phyloP scores from a whole-genome alignment of 2,329 filamentous ascomycete genomes.

The Ophiocordyceps camponoti-leonardi region DNA sequence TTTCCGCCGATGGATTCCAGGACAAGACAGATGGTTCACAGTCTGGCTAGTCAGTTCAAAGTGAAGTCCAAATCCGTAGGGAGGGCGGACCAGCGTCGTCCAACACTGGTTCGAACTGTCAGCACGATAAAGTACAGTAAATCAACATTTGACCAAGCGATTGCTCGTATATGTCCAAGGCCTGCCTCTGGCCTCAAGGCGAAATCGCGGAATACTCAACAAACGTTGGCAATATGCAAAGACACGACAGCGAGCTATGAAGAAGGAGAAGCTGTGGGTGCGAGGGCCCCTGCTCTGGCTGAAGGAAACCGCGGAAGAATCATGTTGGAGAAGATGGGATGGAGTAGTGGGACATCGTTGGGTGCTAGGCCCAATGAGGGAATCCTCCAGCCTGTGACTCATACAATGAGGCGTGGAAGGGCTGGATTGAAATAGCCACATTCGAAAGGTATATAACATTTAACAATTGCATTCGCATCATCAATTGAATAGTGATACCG shows the following conservation, averaged over 20 bases:
- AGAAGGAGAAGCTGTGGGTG: constrained; percentile 81
- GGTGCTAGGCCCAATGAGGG: constrained; percentile 75
- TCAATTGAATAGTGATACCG: constrained; percentile 4
- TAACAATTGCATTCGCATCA: neutral
- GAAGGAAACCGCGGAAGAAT: constrained; percentile 66
- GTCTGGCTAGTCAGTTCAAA: constrained; percentile 56
- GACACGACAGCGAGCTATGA: constrained; percentile 31
- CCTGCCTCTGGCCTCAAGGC: too few relatives aligned
- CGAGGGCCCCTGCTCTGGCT: constrained; percentile 67
- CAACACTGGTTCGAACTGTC: constrained; percentile 58
- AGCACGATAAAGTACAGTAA: constrained; percentile 46
- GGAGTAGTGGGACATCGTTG: constrained; percentile 71
- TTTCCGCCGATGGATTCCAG: constrained; percentile 74
- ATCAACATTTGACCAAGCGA: constrained; percentile 30
- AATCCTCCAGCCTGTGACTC: constrained; percentile 68
- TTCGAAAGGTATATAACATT: too few relatives aligned
- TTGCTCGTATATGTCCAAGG: constrained; percentile 23
- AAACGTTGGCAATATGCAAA: neutral
- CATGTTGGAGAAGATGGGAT: constrained; percentile 96
- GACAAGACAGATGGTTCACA: constrained; percentile 63
- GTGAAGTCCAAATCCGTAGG: constrained; percentile 77
- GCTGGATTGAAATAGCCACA: constrained; percentile 19
- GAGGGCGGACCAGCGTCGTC: constrained; percentile 53
- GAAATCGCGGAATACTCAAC: too few relatives aligned
- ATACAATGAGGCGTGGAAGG: constrained; percentile 74